A percentile compares a stretch with the other conserved stretches of the same genome.
Evolutionary conservation across 768 basidiomycete genomes (phyloP).

Genomic region (Xerocomellus dryophilus): DNA sequence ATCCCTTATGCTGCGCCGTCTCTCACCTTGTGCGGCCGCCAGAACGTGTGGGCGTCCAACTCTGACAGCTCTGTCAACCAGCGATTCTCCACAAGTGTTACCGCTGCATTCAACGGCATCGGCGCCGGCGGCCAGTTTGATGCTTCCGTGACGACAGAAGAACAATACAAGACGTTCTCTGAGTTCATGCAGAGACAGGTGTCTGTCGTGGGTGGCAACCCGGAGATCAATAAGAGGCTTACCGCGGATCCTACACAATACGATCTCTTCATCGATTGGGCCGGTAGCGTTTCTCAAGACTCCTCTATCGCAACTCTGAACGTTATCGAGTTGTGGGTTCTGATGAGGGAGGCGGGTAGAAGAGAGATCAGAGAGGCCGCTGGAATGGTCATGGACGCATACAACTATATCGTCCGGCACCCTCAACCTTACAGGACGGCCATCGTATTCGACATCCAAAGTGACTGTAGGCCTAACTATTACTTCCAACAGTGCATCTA

Average conservation of each 20-base stretch:
- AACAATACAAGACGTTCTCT: background rate
- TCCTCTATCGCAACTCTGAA: background rate
- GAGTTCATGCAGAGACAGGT: constrained; percentile 1
- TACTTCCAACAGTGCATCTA: background rate
- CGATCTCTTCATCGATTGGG: constrained; percentile 2
- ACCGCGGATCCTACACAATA: constrained; percentile 3
- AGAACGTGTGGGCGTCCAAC: constrained; percentile 9
- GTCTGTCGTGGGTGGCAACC: constrained; percentile 5
- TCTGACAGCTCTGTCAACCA: constrained; percentile 6
- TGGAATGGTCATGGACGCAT: constrained; percentile 5
- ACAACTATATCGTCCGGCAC: constrained; percentile 1
- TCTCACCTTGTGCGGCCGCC: background rate
- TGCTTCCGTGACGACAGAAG: background rate
- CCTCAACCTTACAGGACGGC: background rate
- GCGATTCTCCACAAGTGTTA: constrained; percentile 2
- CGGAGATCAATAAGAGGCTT: background rate
- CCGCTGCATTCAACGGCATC: background rate
- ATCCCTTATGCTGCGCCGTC: background rate
- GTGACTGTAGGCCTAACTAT: background rate
- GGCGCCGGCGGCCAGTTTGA: background rate
- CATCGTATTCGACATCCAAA: constrained; percentile 6
- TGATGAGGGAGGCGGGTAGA: constrained; percentile 1
- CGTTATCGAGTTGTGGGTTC: constrained; percentile 3
- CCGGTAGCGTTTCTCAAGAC: background rate
- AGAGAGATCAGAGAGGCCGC: background rate